Evolutionary conservation across 257 asterid species (phyloP).

Genomic region (Fraxinus cuspidata): DNA sequence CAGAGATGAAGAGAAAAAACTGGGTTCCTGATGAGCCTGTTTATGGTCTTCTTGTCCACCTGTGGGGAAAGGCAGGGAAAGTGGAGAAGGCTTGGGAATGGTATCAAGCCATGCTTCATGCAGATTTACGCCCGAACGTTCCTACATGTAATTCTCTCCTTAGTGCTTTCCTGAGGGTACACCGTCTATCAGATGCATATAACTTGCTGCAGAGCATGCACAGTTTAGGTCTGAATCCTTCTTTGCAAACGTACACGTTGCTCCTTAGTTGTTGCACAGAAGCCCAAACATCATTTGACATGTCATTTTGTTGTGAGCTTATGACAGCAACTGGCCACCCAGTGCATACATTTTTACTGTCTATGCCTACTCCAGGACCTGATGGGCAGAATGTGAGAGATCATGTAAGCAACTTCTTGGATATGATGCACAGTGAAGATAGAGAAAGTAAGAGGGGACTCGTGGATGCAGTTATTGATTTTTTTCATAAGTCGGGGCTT

Average conservation of each 20-base stretch:
- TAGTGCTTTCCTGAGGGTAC: conserved; percentile 91
- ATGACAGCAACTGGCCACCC: conserved; percentile 88
- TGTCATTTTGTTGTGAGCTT: conserved; percentile 73
- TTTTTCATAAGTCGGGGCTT: conserved; percentile 83
- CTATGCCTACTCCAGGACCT: conserved; percentile 89
- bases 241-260: conserved; percentile 86
- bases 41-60: conserved; percentile 87
- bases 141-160: conserved; percentile 94
- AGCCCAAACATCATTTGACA: conserved; percentile 71
- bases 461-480: conserved; percentile 84
- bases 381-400: conserved; percentile 84
- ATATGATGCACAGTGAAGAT: conserved; percentile 90
- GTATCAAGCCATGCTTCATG: conserved; percentile 81
- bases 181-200: conserved; percentile 75
- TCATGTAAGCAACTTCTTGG: conserved; percentile 79
- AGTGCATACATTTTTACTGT: conserved; percentile 68
- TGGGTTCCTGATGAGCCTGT: conserved; percentile 99
- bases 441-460: conserved; percentile 96
- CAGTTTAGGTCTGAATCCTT: conserved; percentile 67
- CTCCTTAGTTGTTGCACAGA: conserved; percentile 93
- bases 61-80: conserved; percentile 93
- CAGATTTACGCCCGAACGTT: conserved; percentile 83
- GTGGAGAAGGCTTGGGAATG: conserved; percentile 90
- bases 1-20: conserved; percentile 80
- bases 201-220: conserved; percentile 83